Conservation (phyloP, 2,329 filamentous ascomycete species). For the Pseudogymnoascus sp. region DNA sequence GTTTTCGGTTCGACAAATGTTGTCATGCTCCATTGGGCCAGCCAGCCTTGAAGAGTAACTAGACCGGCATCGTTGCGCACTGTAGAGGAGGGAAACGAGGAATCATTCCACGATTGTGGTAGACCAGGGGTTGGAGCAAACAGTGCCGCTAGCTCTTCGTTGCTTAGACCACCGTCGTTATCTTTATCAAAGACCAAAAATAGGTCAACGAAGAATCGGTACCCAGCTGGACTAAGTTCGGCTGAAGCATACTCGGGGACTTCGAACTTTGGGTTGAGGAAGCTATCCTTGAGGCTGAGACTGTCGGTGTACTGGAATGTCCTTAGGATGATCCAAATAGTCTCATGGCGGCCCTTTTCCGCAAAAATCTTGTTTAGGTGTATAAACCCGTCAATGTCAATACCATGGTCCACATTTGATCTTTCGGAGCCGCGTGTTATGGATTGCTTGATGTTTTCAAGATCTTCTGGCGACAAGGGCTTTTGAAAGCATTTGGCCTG, state of each 20-base stretch:
- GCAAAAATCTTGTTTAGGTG: conserved; percentile 93
- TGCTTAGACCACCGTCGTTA: conserved; percentile 89
- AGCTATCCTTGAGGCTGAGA: conserved; percentile 81
- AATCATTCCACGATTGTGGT: conserved; percentile 79
- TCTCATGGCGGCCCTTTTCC: conserved; percentile 95
- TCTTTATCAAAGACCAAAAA: conserved; percentile 96
- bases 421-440: conserved; percentile 63
- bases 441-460: conserved; percentile 84
- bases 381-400: conserved; percentile 77
- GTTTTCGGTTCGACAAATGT: conserved; percentile 94
- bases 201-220: conserved; percentile 94
- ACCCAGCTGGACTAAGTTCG: conserved; percentile 87
- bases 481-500: conserved; percentile 91
- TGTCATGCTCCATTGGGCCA: conserved; percentile 99
- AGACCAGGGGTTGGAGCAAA: conserved; percentile 91
- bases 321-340: conserved; percentile 92
- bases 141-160: conserved; percentile 73
- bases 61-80: conserved; percentile 92
- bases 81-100: conserved; percentile 84
- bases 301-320: conserved; percentile 97
- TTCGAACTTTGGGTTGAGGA: conserved; percentile 88
- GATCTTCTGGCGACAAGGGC: conserved; percentile 68
- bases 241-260: conserved; percentile 88
- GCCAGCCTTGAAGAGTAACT: conserved; percentile 94
- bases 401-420: conserved; percentile 59